These are phyloP conservation scores for Musa acuminata DNA, from an alignment of 176 grass and related monocot genomes.

Conservation along the genomic window DNA sequence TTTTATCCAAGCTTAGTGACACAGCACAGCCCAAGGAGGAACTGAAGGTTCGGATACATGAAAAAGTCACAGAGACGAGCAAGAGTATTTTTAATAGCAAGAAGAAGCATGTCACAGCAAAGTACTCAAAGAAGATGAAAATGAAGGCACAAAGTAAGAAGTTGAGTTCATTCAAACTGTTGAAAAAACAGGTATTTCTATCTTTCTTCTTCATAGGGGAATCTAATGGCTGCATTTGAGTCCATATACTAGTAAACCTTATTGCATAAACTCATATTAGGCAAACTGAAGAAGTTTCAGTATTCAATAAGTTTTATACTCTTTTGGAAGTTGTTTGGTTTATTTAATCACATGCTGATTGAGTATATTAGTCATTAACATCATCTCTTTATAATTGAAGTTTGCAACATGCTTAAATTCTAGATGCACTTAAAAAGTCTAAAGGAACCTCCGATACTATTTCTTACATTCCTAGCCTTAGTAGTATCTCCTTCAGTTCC, in stretches of 20 bases:
- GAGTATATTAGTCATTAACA: no score
- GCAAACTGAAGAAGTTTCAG: not conserved
- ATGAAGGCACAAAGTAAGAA: conserved; percentile 8
- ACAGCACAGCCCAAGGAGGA: not conserved
- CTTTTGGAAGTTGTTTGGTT: not conserved
- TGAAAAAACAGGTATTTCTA: conserved; percentile 3
- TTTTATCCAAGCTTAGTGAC: conserved; percentile 29
- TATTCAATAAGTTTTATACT: not conserved
- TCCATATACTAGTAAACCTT: not conserved
- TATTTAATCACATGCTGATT: not conserved
- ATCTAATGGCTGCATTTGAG: not conserved
- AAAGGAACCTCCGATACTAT: no score
- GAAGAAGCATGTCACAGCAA: conserved; percentile 1
- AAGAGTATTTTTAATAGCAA: conserved; percentile 3
- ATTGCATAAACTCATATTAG: not conserved
- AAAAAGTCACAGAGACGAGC: not conserved
- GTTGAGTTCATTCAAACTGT: conserved; percentile 1
- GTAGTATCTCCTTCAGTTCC: no score
- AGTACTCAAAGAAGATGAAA: conserved; percentile 1
- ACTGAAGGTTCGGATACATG: not conserved
- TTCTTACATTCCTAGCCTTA: no score
- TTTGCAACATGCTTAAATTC: no score
- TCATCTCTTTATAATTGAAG: no score
- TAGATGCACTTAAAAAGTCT: no score
- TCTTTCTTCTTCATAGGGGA: not conserved